A percentile compares a stretch with the other conserved stretches of the same genome.
phyloP scores from a whole-genome alignment of 345 rosid species.

The Isatis tinctoria region DNA sequence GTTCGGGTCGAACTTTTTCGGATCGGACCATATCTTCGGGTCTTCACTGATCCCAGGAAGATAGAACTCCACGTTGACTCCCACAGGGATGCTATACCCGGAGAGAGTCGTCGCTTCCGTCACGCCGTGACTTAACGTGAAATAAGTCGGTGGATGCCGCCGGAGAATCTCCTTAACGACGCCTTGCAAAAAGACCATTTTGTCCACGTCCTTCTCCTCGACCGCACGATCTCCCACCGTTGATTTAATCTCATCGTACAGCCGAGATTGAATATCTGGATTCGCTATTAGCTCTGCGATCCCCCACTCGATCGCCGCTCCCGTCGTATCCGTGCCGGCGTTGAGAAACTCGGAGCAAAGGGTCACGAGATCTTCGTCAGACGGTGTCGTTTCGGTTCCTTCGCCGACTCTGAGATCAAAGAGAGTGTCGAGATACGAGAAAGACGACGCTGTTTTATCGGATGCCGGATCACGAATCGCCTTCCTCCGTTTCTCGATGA shows the following conservation, averaged over 20 bases:
- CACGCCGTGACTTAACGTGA: slow-evolving; percentile 60
- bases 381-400: slow-evolving; percentile 47
- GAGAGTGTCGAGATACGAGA: slow-evolving; percentile 76
- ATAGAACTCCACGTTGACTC: slow-evolving; percentile 52
- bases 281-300: slow-evolving; percentile 61
- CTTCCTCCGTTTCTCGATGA: slow-evolving; percentile 48
- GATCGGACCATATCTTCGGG: slow-evolving; percentile 59
- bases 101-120: slow-evolving; percentile 56
- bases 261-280: slow-evolving; percentile 49
- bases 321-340: slow-evolving; percentile 85
- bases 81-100: slow-evolving; percentile 55
- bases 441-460: slow-evolving; percentile 43
- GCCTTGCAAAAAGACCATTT: slow-evolving; percentile 55
- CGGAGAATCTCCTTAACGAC: slow-evolving; percentile 65
- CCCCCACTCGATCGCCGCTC: slow-evolving; percentile 79
- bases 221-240: slow-evolving; percentile 48
- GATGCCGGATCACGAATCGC: slow-evolving; percentile 44
- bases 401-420: slow-evolving; percentile 50
- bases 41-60: slow-evolving; percentile 49
- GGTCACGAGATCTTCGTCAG: slow-evolving; percentile 63
- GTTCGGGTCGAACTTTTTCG: slow-evolving; percentile 61
- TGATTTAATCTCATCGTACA: slow-evolving; percentile 49
- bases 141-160: slow-evolving; percentile 74
- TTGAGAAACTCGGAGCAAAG: slow-evolving; percentile 83
- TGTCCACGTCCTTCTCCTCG: slow-evolving; percentile 55